Base-by-base conservation (phyloP, 108 stramenopile species). In the Cyclotella choctawhatcheeana region DNA sequence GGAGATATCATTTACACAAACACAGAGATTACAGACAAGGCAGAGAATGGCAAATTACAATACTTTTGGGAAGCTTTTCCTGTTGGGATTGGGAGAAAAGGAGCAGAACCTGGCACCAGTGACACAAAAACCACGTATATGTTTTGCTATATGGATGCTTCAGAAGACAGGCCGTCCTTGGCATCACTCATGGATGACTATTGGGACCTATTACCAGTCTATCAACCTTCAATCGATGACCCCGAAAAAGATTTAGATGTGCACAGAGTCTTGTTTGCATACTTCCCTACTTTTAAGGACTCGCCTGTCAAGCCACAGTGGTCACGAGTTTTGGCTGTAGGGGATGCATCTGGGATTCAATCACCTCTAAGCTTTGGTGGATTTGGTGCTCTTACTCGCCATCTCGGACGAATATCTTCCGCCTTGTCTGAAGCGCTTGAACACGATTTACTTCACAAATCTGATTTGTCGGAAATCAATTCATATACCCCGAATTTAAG, bases 41-140 rank as follows among this genome's bases (percentile, higher is more conserved):
- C 87, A 10, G 58, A 82, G 14, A 86, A 88, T 44, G 86, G 86
- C 40, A 79, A 59, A 25, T 64, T 88, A 22, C 97, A 98, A 58
- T 97, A 98, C 68, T 98, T 98, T 77, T 98, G 97, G 97, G 97
- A 98, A 54, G 93, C 96, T 2, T 98, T 98, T 65, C 97, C 97
- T 18, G 95, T 96, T 16, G 87, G 89, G 1, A 91, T 93, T 44
- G 95, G 94, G 0, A 70, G 87, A n/a, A 77, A 91, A 69, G 89
- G 85, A 6, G 79, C 79, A 33, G 73, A 65, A 53, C 89, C 86
- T 13, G 88, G 83, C 2, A 85, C 81, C 18, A 89, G 83, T 29
- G 88, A 89, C 52, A 85, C 84, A 12, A 92, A 94, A 63, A 94
- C 93, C 20, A 95, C 90, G 2, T 89, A 89, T 59, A 89, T 89